Evolutionary conservation across 768 basidiomycete genomes (phyloP), one percentile per base, ranked within the genome.

Genomic region (Dentipellis sp.): DNA sequence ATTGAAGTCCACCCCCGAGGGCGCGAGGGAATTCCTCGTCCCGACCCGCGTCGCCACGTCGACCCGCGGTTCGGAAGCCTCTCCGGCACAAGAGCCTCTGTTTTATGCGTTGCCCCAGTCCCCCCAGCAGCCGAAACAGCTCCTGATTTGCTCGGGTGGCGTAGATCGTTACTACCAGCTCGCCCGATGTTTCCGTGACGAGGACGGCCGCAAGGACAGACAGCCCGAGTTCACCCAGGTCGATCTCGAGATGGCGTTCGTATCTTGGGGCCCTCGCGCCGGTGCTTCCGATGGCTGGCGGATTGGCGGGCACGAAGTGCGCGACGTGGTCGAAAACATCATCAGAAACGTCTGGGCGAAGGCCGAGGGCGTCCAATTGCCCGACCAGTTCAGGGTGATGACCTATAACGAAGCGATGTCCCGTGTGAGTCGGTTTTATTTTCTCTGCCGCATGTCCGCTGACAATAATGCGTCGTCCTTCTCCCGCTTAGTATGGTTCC

Each of bases 211-310:
- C 56, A 94, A 89, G 69, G 94, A 97, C 68, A 80, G 94, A 46
- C 94, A 97, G 66, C 94, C 94, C 0, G 94, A 97, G 69, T 97
- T 97, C 71, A 97, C 94, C 19, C 94, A 97, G 72, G 76, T 97
- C 58, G 94, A 97, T 81, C 71, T 97, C 59, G 94, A 97, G 72
- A 94, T 97, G 89, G 92, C 88, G 2, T 97, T 88, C 71, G 85
- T 94, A 16, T 86, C 87, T 8, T 97, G 94, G 84, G 86, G 86
- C 48, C 42, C 42, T n/a, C 42, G n/a, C 8, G 52, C 56, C 40
- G 64, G 36, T 29, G 46, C 46, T 29, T 50, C 50, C 29, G 70
- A 78, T 56, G 57, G 59, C 10, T 97, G 94, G 94, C 76, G 82
- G 53, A 94, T 97, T 54, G 94, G 94, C 21, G 94, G 91, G 16